Evolutionary conservation across 371 early-diverging fungal species (phyloP).

Genomic region (Circinella minor): DNA sequence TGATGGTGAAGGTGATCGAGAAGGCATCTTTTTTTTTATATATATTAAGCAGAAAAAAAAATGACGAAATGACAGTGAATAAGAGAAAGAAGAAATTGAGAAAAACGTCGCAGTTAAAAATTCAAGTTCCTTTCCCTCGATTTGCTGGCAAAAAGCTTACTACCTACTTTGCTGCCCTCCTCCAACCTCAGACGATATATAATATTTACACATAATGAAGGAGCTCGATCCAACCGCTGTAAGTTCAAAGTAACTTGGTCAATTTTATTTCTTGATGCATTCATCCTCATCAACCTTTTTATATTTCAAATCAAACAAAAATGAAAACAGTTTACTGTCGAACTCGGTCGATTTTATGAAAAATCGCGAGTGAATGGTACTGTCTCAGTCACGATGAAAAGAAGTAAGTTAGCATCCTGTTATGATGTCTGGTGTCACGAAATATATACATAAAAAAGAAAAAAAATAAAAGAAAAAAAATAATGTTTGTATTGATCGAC

Average conservation of each 20-base stretch:
- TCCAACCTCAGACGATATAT: background rate
- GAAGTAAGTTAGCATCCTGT: constrained; percentile 32
- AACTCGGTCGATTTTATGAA: constrained; percentile 52
- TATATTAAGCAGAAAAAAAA: background rate
- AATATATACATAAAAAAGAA: no score
- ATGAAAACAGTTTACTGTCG: constrained; percentile 39
- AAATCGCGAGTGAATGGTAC: constrained; percentile 42
- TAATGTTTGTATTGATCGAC: no score
- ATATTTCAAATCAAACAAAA: constrained; percentile 6
- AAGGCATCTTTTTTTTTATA: background rate
- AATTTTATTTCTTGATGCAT: background rate
- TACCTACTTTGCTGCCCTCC: no score
- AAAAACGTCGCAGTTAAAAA: background rate
- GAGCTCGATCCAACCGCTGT: constrained; percentile 45
- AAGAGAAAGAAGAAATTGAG: background rate
- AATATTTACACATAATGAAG: constrained; percentile 29
- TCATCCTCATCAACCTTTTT: background rate
- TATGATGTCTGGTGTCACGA: no score
- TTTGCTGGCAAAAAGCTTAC: background rate
- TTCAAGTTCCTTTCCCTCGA: background rate
- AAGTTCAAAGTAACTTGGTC: constrained; percentile 9
- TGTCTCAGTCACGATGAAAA: constrained; percentile 53
- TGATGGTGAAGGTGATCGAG: constrained; percentile 18
- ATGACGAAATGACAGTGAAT: no score
- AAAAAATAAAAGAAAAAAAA: no score